phyloP scores from a whole-genome alignment of 495 filamentous ascomycete species.

The Aspergillus saccharolyticus region DNA sequence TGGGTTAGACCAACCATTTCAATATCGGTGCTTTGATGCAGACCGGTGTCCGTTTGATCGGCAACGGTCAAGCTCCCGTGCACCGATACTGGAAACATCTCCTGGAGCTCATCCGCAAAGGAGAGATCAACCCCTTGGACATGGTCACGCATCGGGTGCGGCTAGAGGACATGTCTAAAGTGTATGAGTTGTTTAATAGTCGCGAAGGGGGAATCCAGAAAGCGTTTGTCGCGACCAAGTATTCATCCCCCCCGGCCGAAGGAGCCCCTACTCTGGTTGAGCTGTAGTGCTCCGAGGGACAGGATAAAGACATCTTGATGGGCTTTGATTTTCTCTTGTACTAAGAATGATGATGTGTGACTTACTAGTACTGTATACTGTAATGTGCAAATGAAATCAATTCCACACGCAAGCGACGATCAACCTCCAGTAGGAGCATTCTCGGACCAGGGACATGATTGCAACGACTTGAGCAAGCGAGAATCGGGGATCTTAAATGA shows the following conservation, averaged over 20 bases:
- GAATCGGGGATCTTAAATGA: neutral
- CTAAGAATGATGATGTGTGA: neutral
- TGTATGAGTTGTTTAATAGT: constrained; percentile 68
- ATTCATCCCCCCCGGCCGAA: constrained; percentile 49
- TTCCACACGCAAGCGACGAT: neutral
- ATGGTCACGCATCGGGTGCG: constrained; percentile 77
- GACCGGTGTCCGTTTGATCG: constrained; percentile 73
- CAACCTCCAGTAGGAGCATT: neutral
- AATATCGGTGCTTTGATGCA: constrained; percentile 86
- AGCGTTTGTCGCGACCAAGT: constrained; percentile 64
- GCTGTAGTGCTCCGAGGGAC: neutral
- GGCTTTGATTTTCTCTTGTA: too few relatives aligned
- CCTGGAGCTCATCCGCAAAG: constrained; percentile 59
- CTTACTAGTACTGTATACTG: neutral
- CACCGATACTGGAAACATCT: constrained; percentile 79
- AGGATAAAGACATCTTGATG: neutral
- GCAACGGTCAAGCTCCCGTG: constrained; percentile 81
- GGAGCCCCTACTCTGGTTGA: constrained; percentile 51
- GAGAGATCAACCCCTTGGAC: constrained; percentile 69
- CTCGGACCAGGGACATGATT: neutral
- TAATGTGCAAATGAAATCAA: neutral
- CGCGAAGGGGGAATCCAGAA: constrained; percentile 68
- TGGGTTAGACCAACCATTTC: constrained; percentile 67
- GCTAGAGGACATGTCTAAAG: constrained; percentile 66
- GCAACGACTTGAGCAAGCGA: too few relatives aligned